A percentile compares a stretch with the other conserved stretches of the same genome.
phyloP scores from a whole-genome alignment of 1,139 yeast genomes.

The Yamadazyma conglobata region DNA sequence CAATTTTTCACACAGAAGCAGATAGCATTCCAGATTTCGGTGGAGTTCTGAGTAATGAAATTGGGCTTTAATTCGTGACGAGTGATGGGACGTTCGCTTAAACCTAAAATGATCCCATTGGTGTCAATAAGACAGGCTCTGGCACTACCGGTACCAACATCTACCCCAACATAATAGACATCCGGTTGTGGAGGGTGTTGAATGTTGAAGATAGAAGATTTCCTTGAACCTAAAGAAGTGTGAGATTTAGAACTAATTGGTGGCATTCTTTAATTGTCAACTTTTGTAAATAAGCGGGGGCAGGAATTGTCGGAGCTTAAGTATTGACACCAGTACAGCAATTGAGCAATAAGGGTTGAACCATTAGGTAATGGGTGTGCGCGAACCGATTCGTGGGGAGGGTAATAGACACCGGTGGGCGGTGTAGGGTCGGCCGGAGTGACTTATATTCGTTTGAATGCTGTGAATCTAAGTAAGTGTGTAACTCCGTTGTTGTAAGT shows the following conservation, averaged over 20 bases:
- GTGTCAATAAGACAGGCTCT: constrained; percentile 89
- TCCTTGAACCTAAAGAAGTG: constrained; percentile 39
- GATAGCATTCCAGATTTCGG: constrained; percentile 91
- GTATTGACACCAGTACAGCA: too few species aligned
- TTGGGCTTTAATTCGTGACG: constrained; percentile 71
- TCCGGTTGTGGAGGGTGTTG: constrained; percentile 44
- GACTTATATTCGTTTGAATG: too few species aligned
- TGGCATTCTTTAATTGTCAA: too few species aligned
- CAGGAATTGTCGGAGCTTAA: too few species aligned
- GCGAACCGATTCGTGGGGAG: too few species aligned
- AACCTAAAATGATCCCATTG: constrained; percentile 75
- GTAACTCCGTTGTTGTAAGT: too few species aligned
- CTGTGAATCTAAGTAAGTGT: too few species aligned
- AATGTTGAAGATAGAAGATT: constrained; percentile 37
- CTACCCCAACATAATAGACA: constrained; percentile 82
- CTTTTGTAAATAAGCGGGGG: too few species aligned
- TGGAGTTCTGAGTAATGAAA: constrained; percentile 77
- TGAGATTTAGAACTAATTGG: constrained; percentile 22
- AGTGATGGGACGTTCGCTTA: constrained; percentile 75
- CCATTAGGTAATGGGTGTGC: too few species aligned
- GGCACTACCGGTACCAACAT: constrained; percentile 97
- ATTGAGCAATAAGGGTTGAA: too few species aligned
- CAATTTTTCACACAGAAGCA: constrained; percentile 78
- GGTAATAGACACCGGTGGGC: too few species aligned
- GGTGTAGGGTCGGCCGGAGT: too few species aligned